These are phyloP conservation scores for Danielozyma ontarioensis DNA, from an alignment of 805 yeast species.

Conservation along the genomic window DNA sequence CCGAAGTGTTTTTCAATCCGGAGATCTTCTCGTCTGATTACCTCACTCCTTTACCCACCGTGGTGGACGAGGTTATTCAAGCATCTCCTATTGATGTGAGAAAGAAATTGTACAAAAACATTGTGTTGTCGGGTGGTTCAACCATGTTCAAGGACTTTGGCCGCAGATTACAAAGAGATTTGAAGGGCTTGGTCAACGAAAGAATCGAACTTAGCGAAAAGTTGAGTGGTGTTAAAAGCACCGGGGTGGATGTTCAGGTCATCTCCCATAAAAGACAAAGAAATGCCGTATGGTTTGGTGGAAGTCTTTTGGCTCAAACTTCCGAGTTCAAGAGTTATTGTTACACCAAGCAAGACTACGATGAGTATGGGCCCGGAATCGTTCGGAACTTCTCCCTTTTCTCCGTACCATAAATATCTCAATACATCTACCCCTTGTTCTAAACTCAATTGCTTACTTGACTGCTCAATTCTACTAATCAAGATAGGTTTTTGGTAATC, in stretches of 20 bases:
- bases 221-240: slow-evolving; percentile 68
- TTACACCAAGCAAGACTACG: slow-evolving; percentile 95
- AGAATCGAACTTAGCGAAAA: slow-evolving; percentile 80
- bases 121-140: slow-evolving; percentile 95
- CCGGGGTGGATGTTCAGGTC: slow-evolving; percentile 96
- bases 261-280: slow-evolving; percentile 96
- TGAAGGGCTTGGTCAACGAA: slow-evolving; percentile 79
- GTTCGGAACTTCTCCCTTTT: slow-evolving; percentile 95
- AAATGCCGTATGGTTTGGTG: slow-evolving; percentile 99
- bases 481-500: too few species aligned
- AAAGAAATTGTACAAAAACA: slow-evolving; percentile 91
- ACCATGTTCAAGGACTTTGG: slow-evolving; percentile 99
- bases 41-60: slow-evolving; percentile 92
- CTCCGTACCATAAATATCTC: slow-evolving; percentile 64
- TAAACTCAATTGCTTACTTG: too few species aligned
- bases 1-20: slow-evolving; percentile 98
- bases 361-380: slow-evolving; percentile 95
- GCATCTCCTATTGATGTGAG: slow-evolving; percentile 96
- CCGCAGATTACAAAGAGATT: slow-evolving; percentile 92
- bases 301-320: slow-evolving; percentile 93
- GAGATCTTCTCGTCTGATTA: slow-evolving; percentile 95
- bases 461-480: too few species aligned
- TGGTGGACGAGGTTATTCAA: slow-evolving; percentile 93
- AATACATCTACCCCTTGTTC: too few species aligned
- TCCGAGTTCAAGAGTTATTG: slow-evolving; percentile 94